Conservation (phyloP, 1,284 basidiomycete species). For the Omphalotus olearius region DNA sequence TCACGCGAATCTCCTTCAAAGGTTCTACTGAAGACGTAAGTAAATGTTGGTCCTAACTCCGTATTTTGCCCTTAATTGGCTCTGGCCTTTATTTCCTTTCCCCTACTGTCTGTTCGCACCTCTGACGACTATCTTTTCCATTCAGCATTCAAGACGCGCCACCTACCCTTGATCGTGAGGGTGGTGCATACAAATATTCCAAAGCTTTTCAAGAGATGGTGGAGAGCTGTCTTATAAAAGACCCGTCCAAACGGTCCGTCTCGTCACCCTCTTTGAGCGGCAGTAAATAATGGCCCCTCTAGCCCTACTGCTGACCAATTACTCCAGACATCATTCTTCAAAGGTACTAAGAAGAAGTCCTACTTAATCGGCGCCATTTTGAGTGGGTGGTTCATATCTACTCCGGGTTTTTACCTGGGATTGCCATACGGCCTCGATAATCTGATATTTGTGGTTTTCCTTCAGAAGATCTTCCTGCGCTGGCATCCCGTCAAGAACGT, state of each 20-base stretch:
- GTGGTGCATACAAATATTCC: slow-evolving; percentile 75
- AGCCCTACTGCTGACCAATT: slow-evolving; percentile 77
- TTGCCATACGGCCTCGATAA: not conserved
- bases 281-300: slow-evolving; percentile 1
- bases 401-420: not conserved
- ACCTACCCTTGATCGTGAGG: slow-evolving; percentile 70
- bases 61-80: too few relatives aligned
- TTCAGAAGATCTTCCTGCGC: slow-evolving; percentile 60
- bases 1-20: slow-evolving; percentile 72
- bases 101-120: slow-evolving; percentile 13
- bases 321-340: slow-evolving; percentile 80
- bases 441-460: not conserved
- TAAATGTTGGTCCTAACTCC: slow-evolving; percentile 5
- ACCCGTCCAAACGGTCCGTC: slow-evolving; percentile 66
- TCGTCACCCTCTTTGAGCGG: not conserved
- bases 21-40: slow-evolving; percentile 73
- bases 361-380: slow-evolving; percentile 75
- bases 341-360: slow-evolving; percentile 66
- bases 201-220: slow-evolving; percentile 80
- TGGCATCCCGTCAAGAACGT: slow-evolving; percentile 67
- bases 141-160: slow-evolving; percentile 64
- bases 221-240: slow-evolving; percentile 78
- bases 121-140: slow-evolving; percentile 12
- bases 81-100: not conserved
- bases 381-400: slow-evolving; percentile 32